These are phyloP conservation scores for Globisporangium nodosum DNA, from an alignment of 352 stramenopile genomes.

Conservation along the genomic window DNA sequence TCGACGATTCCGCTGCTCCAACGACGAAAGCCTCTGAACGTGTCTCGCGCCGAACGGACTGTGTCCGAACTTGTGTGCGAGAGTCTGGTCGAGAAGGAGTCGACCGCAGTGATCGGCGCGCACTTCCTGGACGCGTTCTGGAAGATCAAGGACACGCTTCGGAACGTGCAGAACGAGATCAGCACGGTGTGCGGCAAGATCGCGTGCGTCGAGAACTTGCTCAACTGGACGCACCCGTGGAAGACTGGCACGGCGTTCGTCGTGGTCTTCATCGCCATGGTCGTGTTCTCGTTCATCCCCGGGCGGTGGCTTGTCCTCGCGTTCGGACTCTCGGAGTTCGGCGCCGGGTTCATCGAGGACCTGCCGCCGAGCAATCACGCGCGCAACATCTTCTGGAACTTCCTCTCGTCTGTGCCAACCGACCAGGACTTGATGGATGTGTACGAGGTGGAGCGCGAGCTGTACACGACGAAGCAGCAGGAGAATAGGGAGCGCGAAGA, in stretches of 20 bases:
- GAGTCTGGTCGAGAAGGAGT: conserved; percentile 63
- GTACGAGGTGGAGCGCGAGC: conserved; percentile 56
- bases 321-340: conserved; percentile 75
- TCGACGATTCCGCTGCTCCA: background rate
- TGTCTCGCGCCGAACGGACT: conserved; percentile 41
- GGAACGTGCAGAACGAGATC: conserved; percentile 70
- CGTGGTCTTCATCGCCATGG: conserved; percentile 31
- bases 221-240: conserved; percentile 88
- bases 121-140: conserved; percentile 75
- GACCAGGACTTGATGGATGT: conserved; percentile 76
- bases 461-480: conserved; percentile 53
- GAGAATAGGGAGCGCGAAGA: conserved; percentile 42
- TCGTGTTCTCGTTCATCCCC: conserved; percentile 65
- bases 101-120: conserved; percentile 54
- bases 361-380: conserved; percentile 71
- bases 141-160: conserved; percentile 83
- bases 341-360: conserved; percentile 71
- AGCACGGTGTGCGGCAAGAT: conserved; percentile 60
- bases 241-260: conserved; percentile 68
- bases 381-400: conserved; percentile 77
- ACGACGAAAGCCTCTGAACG: conserved; percentile 10
- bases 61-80: conserved; percentile 73
- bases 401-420: conserved; percentile 71
- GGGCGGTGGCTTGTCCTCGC: conserved; percentile 70
- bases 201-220: conserved; percentile 70